Evolutionary conservation across 495 filamentous ascomycete species (phyloP).

Genomic region (Hypoxylon fuscum): DNA sequence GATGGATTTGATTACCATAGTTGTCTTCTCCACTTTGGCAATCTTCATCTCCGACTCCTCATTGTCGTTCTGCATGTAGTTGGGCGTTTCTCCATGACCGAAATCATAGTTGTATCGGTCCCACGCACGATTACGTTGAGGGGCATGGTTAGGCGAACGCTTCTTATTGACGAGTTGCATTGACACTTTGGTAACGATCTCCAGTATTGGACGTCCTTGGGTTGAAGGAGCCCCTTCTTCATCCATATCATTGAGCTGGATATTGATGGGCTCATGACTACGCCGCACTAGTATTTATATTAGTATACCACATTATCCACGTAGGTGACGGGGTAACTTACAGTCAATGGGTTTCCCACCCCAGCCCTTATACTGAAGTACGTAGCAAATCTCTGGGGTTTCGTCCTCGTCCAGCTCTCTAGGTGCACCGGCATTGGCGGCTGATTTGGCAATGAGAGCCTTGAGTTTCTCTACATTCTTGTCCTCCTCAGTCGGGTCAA

Average conservation of each 20-base stretch:
- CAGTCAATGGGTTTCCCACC: conserved; percentile 39
- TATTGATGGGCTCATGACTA: conserved; percentile 43
- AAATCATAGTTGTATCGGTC: conserved; percentile 4
- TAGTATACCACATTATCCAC: background rate
- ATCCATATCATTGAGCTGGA: conserved; percentile 24
- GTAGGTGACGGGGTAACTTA: conserved; percentile 17
- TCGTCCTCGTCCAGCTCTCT: conserved; percentile 37
- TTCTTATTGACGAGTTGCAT: conserved; percentile 8
- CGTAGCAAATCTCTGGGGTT: conserved; percentile 46
- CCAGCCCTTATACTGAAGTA: conserved; percentile 37
- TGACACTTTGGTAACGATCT: conserved; percentile 46
- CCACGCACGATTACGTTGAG: background rate
- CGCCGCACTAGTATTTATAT: conserved; percentile 35
- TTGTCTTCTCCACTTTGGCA: conserved; percentile 33
- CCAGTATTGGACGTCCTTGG: conserved; percentile 45
- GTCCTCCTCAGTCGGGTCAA: conserved; percentile 1
- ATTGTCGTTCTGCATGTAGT: conserved; percentile 3
- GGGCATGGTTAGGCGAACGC: background rate
- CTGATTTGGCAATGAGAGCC: conserved; percentile 10
- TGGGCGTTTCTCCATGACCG: background rate
- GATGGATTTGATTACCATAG: conserved; percentile 51
- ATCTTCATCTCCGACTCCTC: conserved; percentile 26
- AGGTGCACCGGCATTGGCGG: conserved; percentile 6
- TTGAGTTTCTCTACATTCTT: conserved; percentile 18
- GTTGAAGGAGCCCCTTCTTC: conserved; percentile 9